Base-by-base conservation (phyloP, 2,329 filamentous ascomycete genomes). In the Graphium sp. region DNA sequence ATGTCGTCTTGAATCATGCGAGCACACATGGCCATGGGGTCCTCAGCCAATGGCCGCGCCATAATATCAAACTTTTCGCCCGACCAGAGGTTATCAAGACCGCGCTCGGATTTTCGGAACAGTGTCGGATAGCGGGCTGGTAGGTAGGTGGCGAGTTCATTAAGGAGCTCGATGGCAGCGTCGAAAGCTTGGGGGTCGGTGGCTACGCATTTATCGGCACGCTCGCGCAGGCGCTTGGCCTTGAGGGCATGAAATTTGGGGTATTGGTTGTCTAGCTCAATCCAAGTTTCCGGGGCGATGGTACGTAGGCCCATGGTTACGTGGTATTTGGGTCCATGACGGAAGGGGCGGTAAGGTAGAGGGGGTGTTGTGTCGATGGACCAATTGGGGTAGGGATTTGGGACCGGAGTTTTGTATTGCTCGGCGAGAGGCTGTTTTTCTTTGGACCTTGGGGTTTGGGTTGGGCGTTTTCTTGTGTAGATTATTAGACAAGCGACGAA, bases 181-280 rank as follows among this genome's bases (percentile, higher is more conserved):
- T 74, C 66, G 45, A 66, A 75, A 2, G 77, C 79, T 35, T 77
- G 66, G 0, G 78, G 74, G 2, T 71, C 65, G 0, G 80, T 87
- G 10, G 52, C 52, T 43, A 70, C 74, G 52, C 77, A 82, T 46
- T 76, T 79, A 0, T 49, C 35, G 1, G 71, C 77, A 0, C 81
- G 65, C 36, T 80, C 69, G 10, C 45, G 41, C 26, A 91, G 79
- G 1, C 82, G 68, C 10, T 55, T 53, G 2, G 65, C 61, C 50
- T 91, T 91, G 37, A 76, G 66, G 18, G 61, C 62, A 49, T 91
- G 80, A 45, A 62, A 91, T 30, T 66, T 67, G 1, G 72, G 62
- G 46, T 70, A 91, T 26, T 85, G 65, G 43, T 78, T 85, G 50
- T 91, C 83, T 16, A 91, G 65, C 50, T 91, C 79, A 42, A 87